These are phyloP conservation scores for Hibiscus tridactylites DNA, from an alignment of 345 rosid genomes.

Conservation along the genomic window DNA sequence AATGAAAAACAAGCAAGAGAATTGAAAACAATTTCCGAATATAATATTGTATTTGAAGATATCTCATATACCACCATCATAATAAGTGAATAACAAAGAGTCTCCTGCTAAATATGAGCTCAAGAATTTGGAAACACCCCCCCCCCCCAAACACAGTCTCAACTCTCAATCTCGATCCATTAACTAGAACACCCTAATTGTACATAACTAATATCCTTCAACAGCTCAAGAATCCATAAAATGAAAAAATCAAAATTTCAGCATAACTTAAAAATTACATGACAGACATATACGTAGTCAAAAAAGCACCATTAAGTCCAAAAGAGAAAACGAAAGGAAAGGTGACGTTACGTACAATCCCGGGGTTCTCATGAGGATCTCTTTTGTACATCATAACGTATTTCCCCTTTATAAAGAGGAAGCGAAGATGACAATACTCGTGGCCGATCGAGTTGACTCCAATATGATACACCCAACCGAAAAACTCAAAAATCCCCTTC, in stretches of 20 bases:
- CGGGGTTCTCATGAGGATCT: slow-evolving; percentile 85
- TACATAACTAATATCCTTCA: no score
- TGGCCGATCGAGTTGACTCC: slow-evolving; percentile 83
- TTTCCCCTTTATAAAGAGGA: slow-evolving; percentile 68
- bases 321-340: background rate
- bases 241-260: background rate
- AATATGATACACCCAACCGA: slow-evolving; percentile 77
- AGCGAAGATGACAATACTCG: slow-evolving; percentile 74
- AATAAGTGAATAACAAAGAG: background rate
- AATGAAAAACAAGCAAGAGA: background rate
- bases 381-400: slow-evolving; percentile 80
- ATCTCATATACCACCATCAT: background rate
- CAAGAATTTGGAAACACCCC: background rate
- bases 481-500: slow-evolving; percentile 43
- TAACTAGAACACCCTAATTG: background rate
- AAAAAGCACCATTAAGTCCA: background rate
- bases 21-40: background rate
- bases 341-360: slow-evolving; percentile 46
- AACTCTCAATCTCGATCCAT: background rate
- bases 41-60: background rate
- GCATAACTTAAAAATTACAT: background rate
- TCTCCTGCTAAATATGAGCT: background rate
- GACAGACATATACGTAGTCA: background rate
- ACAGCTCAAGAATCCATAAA: background rate
- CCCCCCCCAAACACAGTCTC: background rate